Percentiles rank a stretch among this genome's conserved stretches.
These are phyloP conservation scores for Vanrija sp. DNA, from an alignment of 1,284 basidiomycete species.

Conservation along the genomic window DNA sequence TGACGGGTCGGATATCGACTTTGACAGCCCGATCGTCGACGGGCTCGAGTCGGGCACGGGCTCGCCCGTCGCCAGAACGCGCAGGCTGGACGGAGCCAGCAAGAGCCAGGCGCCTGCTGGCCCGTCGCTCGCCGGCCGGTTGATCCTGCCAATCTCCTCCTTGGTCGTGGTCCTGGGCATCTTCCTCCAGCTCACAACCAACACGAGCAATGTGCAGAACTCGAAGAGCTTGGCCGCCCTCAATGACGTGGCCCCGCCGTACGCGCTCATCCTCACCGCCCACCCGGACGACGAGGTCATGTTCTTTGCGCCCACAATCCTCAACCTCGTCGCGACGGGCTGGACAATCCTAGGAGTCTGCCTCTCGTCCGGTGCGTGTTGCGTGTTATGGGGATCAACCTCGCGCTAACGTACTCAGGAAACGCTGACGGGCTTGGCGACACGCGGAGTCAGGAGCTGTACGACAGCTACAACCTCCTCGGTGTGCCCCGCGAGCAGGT, in stretches of 20 bases:
- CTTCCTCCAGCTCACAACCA: slow-evolving; percentile 5
- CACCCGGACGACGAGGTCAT: slow-evolving; percentile 67
- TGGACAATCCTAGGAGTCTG: slow-evolving; percentile 49
- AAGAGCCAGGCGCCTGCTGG: not conserved
- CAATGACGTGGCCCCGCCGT: not conserved
- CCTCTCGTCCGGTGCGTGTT: slow-evolving; percentile 43
- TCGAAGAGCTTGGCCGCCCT: not conserved
- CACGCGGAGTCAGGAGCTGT: slow-evolving; percentile 63
- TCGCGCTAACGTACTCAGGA: slow-evolving; percentile 47
- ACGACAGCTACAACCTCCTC: slow-evolving; percentile 63
- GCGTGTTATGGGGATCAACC: slow-evolving; percentile 7
- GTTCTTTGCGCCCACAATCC: slow-evolving; percentile 59
- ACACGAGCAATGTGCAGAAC: not conserved
- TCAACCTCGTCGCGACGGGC: slow-evolving; percentile 30
- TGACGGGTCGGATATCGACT: not conserved
- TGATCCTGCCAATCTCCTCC: not conserved
- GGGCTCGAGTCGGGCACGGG: not conserved
- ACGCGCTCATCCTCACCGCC: slow-evolving; percentile 50
- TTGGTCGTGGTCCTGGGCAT: not conserved
- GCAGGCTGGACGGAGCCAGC: too few relatives aligned
- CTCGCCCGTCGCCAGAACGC: not conserved
- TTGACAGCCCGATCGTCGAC: not conserved
- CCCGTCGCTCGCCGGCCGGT: not conserved
- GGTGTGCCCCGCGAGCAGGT: slow-evolving; percentile 61
- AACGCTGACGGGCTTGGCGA: slow-evolving; percentile 76